These are phyloP conservation scores for Pterocarpus macrocarpus DNA, from an alignment of 306 rosid species.

Conservation along the genomic window DNA sequence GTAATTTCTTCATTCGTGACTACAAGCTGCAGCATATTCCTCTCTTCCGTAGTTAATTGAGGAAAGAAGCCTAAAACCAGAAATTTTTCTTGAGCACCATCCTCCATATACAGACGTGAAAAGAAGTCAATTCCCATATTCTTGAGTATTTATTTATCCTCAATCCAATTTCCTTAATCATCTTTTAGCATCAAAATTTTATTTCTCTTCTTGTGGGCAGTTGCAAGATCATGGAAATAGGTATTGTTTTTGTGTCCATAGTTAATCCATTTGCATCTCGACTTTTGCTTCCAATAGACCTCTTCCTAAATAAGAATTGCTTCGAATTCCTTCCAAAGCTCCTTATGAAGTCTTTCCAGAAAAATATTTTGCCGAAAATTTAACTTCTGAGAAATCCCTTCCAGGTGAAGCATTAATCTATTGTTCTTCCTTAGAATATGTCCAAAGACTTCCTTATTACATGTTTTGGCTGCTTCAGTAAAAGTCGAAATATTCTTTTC, in stretches of 20 bases:
- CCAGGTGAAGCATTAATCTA: too few relatives aligned
- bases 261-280: background rate
- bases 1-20: too few relatives aligned
- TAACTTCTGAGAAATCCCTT: background rate
- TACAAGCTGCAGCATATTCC: background rate
- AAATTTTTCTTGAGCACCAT: background rate
- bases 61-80: too few relatives aligned
- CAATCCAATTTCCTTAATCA: background rate
- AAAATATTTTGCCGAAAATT: too few relatives aligned
- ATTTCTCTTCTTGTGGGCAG: background rate
- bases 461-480: background rate
- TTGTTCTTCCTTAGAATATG: too few relatives aligned
- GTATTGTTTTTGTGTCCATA: background rate
- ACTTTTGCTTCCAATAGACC: background rate
- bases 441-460: background rate
- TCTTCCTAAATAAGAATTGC: background rate
- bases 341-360: background rate
- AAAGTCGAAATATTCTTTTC: too few relatives aligned
- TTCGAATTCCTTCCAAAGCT: background rate
- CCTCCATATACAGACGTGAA: background rate
- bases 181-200: background rate
- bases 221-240: background rate
- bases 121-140: too few relatives aligned
- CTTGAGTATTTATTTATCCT: background rate
- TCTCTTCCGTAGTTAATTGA: background rate